Evolutionary conservation across 2,329 filamentous ascomycete species (phyloP).

Genomic region (Sporothrix dimorphospora): DNA sequence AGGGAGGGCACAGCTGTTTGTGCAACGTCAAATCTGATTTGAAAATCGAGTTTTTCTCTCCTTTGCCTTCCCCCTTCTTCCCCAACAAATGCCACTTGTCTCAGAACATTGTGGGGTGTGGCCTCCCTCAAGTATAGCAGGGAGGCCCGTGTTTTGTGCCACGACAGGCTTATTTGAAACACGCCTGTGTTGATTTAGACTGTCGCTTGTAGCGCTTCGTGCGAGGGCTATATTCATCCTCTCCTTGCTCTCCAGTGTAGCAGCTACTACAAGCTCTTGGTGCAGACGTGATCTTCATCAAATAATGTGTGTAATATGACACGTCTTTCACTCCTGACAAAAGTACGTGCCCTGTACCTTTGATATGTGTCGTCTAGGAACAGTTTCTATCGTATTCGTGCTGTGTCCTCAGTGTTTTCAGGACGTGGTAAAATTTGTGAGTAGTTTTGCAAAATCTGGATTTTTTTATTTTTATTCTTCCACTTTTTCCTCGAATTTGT

Average conservation of each 20-base stretch:
- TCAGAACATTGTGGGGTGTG: not conserved
- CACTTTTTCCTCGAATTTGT: too few species aligned
- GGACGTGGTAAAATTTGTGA: too few species aligned
- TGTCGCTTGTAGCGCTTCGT: not conserved
- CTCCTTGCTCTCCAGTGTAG: too few species aligned
- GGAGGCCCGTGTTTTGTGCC: conserved; percentile 1
- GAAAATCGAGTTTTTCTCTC: not conserved
- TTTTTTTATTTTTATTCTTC: not conserved
- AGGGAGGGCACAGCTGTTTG: not conserved
- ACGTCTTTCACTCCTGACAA: too few species aligned
- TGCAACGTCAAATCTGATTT: not conserved
- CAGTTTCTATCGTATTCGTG: too few species aligned
- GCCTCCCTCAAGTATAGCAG: not conserved
- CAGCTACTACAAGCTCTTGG: too few species aligned
- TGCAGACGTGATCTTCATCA: too few species aligned
- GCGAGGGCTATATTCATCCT: too few species aligned
- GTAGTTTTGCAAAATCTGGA: not conserved
- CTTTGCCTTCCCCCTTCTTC: not conserved
- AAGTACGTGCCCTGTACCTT: too few species aligned
- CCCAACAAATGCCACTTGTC: not conserved
- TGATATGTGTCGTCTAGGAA: too few species aligned
- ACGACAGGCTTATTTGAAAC: not conserved
- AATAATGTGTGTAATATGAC: too few species aligned
- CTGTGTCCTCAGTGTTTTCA: too few species aligned
- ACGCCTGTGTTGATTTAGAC: not conserved